Conservation (phyloP, 352 stramenopile species). For the Plasmopara viticola region DNA sequence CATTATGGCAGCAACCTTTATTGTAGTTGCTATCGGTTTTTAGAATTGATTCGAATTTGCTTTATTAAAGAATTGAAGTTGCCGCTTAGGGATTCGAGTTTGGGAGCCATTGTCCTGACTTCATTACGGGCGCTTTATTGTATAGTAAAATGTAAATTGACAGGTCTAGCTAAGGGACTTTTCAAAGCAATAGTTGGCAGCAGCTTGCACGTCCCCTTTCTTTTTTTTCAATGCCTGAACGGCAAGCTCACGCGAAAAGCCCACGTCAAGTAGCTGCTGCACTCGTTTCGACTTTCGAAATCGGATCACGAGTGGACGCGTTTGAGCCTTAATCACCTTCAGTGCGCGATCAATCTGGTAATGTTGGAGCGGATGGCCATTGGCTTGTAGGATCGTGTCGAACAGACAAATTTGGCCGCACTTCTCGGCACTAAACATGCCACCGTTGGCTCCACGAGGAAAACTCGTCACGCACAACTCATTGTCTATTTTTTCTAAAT, state of each 20-base stretch:
- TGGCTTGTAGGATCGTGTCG: conserved; percentile 67
- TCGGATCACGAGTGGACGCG: conserved; percentile 64
- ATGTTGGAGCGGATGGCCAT: conserved; percentile 74
- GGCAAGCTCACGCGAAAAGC: conserved; percentile 48
- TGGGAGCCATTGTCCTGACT: too few relatives aligned
- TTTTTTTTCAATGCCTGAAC: conserved; percentile 43
- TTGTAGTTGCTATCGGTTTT: conserved; percentile 7
- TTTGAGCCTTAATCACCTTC: conserved; percentile 83
- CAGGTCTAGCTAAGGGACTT: not conserved
- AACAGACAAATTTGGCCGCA: conserved; percentile 67
- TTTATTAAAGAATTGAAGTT: too few relatives aligned
- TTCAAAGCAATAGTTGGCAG: conserved; percentile 66
- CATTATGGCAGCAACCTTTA: conserved; percentile 9
- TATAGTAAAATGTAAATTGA: not conserved
- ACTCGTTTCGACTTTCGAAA: conserved; percentile 66
- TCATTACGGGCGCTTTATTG: too few relatives aligned
- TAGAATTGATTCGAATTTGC: not conserved
- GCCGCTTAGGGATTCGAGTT: too few relatives aligned
- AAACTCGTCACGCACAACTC: conserved; percentile 79
- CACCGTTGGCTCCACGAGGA: conserved; percentile 50
- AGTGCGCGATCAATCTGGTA: conserved; percentile 76
- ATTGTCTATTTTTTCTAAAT: conserved; percentile 66
- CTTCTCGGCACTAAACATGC: conserved; percentile 71
- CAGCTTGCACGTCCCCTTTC: conserved; percentile 52
- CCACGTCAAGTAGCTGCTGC: conserved; percentile 68